These are phyloP conservation scores for Medicago ruthenica DNA, from an alignment of 306 rosid species.

Conservation along the genomic window DNA sequence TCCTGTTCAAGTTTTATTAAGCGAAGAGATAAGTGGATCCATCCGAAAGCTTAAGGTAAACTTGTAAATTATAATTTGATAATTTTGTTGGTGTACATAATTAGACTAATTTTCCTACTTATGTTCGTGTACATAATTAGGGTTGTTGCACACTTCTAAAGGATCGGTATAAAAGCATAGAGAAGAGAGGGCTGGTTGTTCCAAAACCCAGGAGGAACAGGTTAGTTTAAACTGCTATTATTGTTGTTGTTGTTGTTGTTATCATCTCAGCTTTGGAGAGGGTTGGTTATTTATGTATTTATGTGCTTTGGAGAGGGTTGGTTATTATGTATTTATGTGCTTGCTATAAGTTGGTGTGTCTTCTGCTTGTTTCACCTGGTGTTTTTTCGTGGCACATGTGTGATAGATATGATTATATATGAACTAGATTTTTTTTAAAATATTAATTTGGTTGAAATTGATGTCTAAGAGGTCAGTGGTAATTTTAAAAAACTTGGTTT, in stretches of 20 bases:
- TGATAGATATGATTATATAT: not conserved
- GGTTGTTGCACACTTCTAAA: conserved; percentile 83
- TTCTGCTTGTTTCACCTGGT: no score
- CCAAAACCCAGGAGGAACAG: conserved; percentile 62
- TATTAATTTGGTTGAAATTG: not conserved
- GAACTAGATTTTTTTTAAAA: not conserved
- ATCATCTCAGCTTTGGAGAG: not conserved
- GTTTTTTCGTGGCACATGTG: no score
- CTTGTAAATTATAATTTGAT: not conserved
- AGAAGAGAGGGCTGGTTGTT: conserved; percentile 87
- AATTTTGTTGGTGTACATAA: no score
- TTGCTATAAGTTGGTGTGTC: no score
- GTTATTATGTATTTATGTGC: not conserved
- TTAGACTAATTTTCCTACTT: conserved; percentile 17
- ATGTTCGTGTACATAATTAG: conserved; percentile 49
- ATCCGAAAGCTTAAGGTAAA: conserved; percentile 84
- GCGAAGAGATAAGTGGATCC: conserved; percentile 90
- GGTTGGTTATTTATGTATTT: not conserved
- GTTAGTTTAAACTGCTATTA: conserved; percentile 48
- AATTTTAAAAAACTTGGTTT: not conserved
- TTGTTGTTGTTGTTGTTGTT: not conserved
- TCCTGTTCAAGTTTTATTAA: conserved; percentile 82
- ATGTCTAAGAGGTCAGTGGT: no score
- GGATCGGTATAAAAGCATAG: conserved; percentile 85
- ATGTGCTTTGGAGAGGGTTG: not conserved